These are phyloP conservation scores for Colletotrichum tropicale DNA, from an alignment of 2,329 filamentous ascomycete genomes.

Conservation along the genomic window DNA sequence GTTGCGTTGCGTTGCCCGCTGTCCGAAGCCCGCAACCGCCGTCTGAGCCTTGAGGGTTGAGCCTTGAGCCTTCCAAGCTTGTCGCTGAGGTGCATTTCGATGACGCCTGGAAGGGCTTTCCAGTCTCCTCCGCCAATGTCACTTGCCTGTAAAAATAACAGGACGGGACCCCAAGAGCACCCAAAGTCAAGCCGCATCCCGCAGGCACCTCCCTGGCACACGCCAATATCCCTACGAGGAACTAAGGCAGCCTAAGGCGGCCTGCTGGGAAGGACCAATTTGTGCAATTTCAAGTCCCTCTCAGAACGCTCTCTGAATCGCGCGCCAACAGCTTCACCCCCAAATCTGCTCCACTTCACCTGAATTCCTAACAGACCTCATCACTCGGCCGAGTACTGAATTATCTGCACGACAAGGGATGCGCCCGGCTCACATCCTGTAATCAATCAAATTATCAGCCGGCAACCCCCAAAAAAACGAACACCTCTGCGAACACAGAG, in stretches of 20 bases:
- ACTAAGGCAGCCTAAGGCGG: background rate
- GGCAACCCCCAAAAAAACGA: background rate
- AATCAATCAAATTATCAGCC: slow-evolving; percentile 1
- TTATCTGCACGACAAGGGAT: slow-evolving; percentile 10
- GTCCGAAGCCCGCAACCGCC: background rate
- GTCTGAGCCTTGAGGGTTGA: background rate
- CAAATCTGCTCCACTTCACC: slow-evolving; percentile 18
- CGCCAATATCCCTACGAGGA: background rate
- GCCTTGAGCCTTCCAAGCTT: background rate
- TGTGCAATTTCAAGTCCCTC: slow-evolving; percentile 1
- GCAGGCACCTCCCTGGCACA: background rate
- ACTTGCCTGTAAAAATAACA: background rate
- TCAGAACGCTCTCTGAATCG: slow-evolving; percentile 5
- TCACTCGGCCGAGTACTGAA: slow-evolving; percentile 22
- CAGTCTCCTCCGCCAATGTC: background rate
- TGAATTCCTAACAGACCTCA: slow-evolving; percentile 21
- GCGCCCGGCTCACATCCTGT: slow-evolving; percentile 11
- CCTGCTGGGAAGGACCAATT: background rate
- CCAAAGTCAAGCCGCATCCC: background rate
- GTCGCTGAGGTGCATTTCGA: background rate
- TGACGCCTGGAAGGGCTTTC: background rate
- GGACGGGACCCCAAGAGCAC: background rate
- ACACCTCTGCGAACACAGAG: background rate
- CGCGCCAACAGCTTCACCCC: slow-evolving; percentile 3
- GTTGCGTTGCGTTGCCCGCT: background rate